Base-by-base conservation (phyloP, 2,329 filamentous ascomycete genomes). In the Alternaria gansuensis region DNA sequence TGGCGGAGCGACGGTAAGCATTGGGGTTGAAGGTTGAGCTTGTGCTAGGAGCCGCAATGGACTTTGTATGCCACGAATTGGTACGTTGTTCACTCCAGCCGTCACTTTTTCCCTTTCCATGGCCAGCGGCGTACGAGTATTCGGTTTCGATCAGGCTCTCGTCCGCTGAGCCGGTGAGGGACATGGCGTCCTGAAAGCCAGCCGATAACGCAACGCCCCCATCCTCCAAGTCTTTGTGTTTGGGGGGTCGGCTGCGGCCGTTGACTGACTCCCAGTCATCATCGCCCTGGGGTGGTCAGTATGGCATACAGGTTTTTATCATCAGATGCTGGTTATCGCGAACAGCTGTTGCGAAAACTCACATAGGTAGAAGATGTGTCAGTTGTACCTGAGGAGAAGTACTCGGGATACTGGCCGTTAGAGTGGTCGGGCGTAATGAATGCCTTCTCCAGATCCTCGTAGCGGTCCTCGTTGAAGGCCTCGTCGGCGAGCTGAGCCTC, bases 401-500 rank as follows among this genome's bases (percentile, higher is more conserved):
- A 73, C 3, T 75, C 66, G 0, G 67, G 68, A 17, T 45, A 53
- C 7, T 52, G 57, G 11, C 60, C 66, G 4, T 54, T 50, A 5
- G 59, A 63, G 31, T 52, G 37, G 17, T 69, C 68, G 4, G 54
- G 41, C 10, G 59, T 64, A n/a, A 65, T n/a, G 53, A 73, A 74
- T 3, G 68, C 59, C 8, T 61, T 66, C 1, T 46, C 46, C 1
- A 52, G 64, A 17, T 70, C 62, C 2, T 79, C 77, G 43, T 77
- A 78, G 3, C 58, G 57, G 17, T 74, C 63, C 7, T 74, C 72
- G 5, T 74, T 59, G n/a, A 72, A 45, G 2, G 75, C 52, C 4
- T 69, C 59, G 0, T 65, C 60, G 1, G 54, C 62, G 5, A 75
- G 51, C 34, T 71, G 72, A 9, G 57, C 37, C 1, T 75, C 67